Percentiles rank a stretch among this genome's conserved stretches.
These are phyloP conservation scores for Oxytropis ochrocephala DNA, from an alignment of 306 rosid genomes.

Conservation along the genomic window DNA sequence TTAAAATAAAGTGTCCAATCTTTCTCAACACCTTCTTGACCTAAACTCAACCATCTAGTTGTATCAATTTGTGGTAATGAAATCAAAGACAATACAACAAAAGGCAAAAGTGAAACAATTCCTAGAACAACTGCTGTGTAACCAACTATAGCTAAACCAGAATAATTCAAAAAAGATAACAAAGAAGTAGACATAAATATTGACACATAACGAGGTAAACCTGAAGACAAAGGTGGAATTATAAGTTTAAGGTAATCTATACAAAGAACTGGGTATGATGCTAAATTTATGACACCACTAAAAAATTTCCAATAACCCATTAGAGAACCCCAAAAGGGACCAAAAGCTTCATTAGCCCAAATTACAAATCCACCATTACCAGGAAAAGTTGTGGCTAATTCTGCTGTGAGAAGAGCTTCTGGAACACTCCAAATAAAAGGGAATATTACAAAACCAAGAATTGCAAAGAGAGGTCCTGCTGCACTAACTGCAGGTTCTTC, in stretches of 20 bases:
- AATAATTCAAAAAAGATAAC: slow-evolving; percentile 43
- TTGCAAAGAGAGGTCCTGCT: slow-evolving; percentile 51
- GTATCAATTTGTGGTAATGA: slow-evolving; percentile 58
- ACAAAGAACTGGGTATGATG: slow-evolving; percentile 55
- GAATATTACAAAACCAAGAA: slow-evolving; percentile 45
- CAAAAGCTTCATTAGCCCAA: slow-evolving; percentile 70
- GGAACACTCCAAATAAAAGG: slow-evolving; percentile 70
- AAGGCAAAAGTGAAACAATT: slow-evolving; percentile 48
- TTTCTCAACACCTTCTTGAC: slow-evolving; percentile 33
- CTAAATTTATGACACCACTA: slow-evolving; percentile 53
- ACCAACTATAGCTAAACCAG: slow-evolving; percentile 55
- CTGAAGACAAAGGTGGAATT: slow-evolving; percentile 28
- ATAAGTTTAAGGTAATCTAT: slow-evolving; percentile 38
- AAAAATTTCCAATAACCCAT: slow-evolving; percentile 59
- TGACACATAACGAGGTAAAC: slow-evolving; percentile 22
- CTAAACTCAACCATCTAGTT: slow-evolving; percentile 38
- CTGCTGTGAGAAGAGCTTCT: slow-evolving; percentile 72
- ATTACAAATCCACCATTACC: slow-evolving; percentile 72
- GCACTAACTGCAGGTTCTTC: slow-evolving; percentile 51
- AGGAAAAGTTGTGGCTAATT: slow-evolving; percentile 53
- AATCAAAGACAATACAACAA: slow-evolving; percentile 31
- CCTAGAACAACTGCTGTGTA: slow-evolving; percentile 46
- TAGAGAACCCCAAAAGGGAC: slow-evolving; percentile 72
- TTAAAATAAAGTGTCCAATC: slow-evolving; percentile 50
- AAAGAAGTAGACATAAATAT: slow-evolving; percentile 32